Base-by-base conservation (phyloP, 257 asterid genomes). In the Penstemon davidsonii region DNA sequence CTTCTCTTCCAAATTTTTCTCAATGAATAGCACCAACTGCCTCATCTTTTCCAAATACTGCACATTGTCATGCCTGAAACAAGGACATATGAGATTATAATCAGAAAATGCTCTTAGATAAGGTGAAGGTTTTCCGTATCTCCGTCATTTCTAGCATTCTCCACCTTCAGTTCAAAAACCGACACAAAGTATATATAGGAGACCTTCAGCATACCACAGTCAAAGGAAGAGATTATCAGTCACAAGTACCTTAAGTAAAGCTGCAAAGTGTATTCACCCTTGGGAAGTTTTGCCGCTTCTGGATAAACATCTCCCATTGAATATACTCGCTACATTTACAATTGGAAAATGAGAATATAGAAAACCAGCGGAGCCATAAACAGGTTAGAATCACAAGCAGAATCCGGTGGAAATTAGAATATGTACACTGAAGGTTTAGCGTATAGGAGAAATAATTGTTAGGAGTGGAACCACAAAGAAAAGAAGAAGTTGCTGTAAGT, bases 241-340 rank as follows among this genome's bases (percentile, higher is more conserved):
- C n/a, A 25, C 60, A 69, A 7, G 66, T 69, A 77, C 99, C 99
- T 90, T 71, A 93, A 69, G 84, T 83, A 84, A 47, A 93, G 96
- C 84, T 81, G 97, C 67, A 93, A 75, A 64, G 75, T 87, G 79
- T 81, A 90, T 73, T 93, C 97, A 69, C 97, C 99, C 95, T 90
- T 93, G 33, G 99, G 97, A 79, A 93, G 87, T 79, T 87, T 90
- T 33, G 87, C 82, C 12, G 78, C 55, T 6, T 79, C 82, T 62
- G 99, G 99, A 87, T 93, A 93, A 70, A 90, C 99, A 75, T 93
- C 99, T 73, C 99, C 99, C 89, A 74, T 74, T 67, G 96, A 79
- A 79, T 84, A 78, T 55, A 90, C 92, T 62, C 97, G 94, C 99
- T 93, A 79, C 84, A 87, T 38, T 63, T 49, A 76, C 55, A 49